A percentile compares a stretch with the other conserved stretches of the same genome.
Conservation (phyloP, 352 stramenopile species). For the Pythium brachiatum region DNA sequence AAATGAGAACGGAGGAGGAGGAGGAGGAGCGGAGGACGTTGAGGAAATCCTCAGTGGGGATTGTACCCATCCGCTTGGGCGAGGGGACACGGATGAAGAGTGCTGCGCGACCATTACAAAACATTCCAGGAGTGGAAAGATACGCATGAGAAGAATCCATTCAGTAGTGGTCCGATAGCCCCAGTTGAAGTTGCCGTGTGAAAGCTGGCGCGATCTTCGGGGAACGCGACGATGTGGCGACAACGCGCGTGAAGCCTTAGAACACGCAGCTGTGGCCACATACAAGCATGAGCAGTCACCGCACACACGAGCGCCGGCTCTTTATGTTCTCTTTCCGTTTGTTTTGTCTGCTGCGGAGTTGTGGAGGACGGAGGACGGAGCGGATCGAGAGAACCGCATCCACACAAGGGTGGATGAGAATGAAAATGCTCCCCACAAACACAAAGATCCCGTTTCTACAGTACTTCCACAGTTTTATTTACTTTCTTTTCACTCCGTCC, state of each 20-base stretch:
- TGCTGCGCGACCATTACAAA: slow-evolving; percentile 2
- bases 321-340: not conserved
- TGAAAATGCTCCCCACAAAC: not conserved
- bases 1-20: slow-evolving; percentile 1
- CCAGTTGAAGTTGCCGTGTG: slow-evolving; percentile 22
- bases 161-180: slow-evolving; percentile 10
- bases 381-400: not conserved
- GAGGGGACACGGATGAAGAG: not conserved
- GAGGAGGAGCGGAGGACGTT: not conserved
- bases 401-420: not conserved
- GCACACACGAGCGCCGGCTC: not conserved
- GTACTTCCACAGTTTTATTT: too few species aligned
- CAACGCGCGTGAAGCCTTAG: not conserved
- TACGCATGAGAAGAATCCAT: not conserved
- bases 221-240: not conserved
- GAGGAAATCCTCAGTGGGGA: not conserved
- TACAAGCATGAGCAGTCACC: too few species aligned
- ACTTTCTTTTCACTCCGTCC: too few species aligned
- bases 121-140: not conserved
- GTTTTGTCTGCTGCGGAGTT: not conserved
- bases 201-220: not conserved
- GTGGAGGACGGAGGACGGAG: too few species aligned
- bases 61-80: slow-evolving; percentile 5
- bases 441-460: not conserved
- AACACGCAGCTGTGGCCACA: not conserved